Conservation (phyloP, 2,329 filamentous ascomycete species). For the Exutisphaerella laricina region DNA sequence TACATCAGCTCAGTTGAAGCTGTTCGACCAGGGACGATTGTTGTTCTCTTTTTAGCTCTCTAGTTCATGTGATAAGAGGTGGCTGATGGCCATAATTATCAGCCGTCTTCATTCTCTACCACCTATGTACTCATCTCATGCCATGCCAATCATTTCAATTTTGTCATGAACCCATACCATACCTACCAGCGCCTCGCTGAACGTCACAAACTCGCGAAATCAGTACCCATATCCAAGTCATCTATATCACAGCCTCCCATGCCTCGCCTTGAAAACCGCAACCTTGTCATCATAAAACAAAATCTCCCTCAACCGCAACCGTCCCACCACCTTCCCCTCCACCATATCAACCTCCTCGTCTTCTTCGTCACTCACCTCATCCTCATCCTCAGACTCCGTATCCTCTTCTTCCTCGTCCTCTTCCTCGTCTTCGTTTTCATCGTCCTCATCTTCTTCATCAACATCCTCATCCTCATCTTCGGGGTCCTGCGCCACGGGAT, state of each 20-base stretch:
- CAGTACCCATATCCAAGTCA: too few relatives aligned
- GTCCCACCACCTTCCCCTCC: slow-evolving; percentile 21
- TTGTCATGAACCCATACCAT: too few relatives aligned
- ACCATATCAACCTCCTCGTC: slow-evolving; percentile 1
- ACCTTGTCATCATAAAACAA: slow-evolving; percentile 81
- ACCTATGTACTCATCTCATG: too few relatives aligned
- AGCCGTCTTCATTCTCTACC: too few relatives aligned
- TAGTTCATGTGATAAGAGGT: too few relatives aligned
- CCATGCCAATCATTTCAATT: too few relatives aligned
- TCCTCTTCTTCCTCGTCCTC: slow-evolving; percentile 31
- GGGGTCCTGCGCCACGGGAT: slow-evolving; percentile 47
- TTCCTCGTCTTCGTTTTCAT: slow-evolving; percentile 29
- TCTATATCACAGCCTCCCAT: slow-evolving; percentile 51
- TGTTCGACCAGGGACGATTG: too few relatives aligned
- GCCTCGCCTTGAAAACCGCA: slow-evolving; percentile 70
- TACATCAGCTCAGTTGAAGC: too few relatives aligned
- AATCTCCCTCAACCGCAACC: slow-evolving; percentile 67
- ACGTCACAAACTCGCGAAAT: too few relatives aligned
- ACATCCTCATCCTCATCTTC: slow-evolving; percentile 38
- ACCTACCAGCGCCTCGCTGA: too few relatives aligned
- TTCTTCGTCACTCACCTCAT: slow-evolving; percentile 11
- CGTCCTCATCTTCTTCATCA: slow-evolving; percentile 39
- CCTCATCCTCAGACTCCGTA: slow-evolving; percentile 15
- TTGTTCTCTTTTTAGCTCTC: too few relatives aligned
- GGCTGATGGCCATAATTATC: too few relatives aligned